Evolutionary conservation across 257 asterid species (phyloP).

Genomic region (Cynanchum wilfordii): DNA sequence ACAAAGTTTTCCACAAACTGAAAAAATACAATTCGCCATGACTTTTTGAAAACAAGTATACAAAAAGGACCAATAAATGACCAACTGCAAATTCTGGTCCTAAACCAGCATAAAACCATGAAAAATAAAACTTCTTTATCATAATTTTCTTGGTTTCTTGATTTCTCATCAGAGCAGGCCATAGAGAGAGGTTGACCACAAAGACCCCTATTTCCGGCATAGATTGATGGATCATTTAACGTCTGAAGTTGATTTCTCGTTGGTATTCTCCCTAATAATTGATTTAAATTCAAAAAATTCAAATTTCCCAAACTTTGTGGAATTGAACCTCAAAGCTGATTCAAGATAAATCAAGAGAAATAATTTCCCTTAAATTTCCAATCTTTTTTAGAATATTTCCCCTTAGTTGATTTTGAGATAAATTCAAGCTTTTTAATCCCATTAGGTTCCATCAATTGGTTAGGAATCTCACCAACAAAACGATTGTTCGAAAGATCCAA

Average conservation of each 20-base stretch:
- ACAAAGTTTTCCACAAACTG: background rate
- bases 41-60: conserved; percentile 10
- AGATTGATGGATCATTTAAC: conserved; percentile 5
- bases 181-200: background rate
- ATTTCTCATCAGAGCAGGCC: background rate
- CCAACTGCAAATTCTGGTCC: conserved; percentile 21
- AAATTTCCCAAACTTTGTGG: conserved; percentile 22
- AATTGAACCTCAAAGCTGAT: conserved; percentile 26
- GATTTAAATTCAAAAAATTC: conserved; percentile 27
- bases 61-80: conserved; percentile 9
- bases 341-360: conserved; percentile 32
- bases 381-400: conserved; percentile 23
- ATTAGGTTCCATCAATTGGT: conserved; percentile 11
- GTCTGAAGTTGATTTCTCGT: conserved; percentile 28
- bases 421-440: conserved; percentile 17
- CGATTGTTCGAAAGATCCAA: background rate
- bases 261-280: conserved; percentile 27
- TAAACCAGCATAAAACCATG: conserved; percentile 8
- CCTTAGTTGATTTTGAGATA: conserved; percentile 22
- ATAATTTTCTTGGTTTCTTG: too few relatives aligned
- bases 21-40: conserved; percentile 13
- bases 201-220: background rate
- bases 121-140: background rate
- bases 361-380: background rate
- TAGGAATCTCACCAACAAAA: conserved; percentile 12